Conservation (phyloP, 2,329 filamentous ascomycete species). For the Curvularia sp. region DNA sequence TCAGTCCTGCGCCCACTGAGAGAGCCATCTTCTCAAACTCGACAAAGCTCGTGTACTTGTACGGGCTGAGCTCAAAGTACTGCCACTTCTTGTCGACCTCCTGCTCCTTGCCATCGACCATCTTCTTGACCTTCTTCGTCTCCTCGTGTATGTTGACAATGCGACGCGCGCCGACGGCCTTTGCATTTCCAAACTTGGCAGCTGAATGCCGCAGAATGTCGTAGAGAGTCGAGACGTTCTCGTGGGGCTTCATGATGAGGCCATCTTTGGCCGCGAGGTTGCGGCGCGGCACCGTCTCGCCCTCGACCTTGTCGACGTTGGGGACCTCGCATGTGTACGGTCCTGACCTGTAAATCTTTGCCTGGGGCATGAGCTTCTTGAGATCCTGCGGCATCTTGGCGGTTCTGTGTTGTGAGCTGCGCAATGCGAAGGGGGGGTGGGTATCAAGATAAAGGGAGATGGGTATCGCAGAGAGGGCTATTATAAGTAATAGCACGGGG, state of each 20-base stretch:
- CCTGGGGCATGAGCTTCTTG: conserved; percentile 58
- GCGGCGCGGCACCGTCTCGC: conserved; percentile 84
- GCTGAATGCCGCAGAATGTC: conserved; percentile 77
- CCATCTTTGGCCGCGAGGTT: conserved; percentile 74
- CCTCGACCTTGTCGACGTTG: conserved; percentile 71
- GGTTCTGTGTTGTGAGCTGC: conserved; percentile 18
- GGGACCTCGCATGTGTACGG: conserved; percentile 78
- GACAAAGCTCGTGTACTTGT: conserved; percentile 77
- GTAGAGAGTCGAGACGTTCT: conserved; percentile 77
- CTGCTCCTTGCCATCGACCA: conserved; percentile 78
- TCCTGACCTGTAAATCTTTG: conserved; percentile 64
- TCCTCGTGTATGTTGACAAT: conserved; percentile 81
- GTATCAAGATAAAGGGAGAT: conserved; percentile 17
- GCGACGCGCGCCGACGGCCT: conserved; percentile 69
- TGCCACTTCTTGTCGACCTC: conserved; percentile 92
- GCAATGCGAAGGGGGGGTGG: conserved; percentile 14
- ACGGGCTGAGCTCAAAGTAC: conserved; percentile 83
- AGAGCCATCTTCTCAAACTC: conserved; percentile 77
- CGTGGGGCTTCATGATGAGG: conserved; percentile 69
- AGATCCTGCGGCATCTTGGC: conserved; percentile 51
- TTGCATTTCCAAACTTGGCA: conserved; percentile 60
- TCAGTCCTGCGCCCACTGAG: conserved; percentile 74
- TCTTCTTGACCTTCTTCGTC: conserved; percentile 88
- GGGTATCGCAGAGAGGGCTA: conserved; percentile 21
- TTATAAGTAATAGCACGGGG: conserved; percentile 20